Evolutionary conservation across 345 rosid genomes (phyloP).

Genomic region (Ailanthus altissimus): DNA sequence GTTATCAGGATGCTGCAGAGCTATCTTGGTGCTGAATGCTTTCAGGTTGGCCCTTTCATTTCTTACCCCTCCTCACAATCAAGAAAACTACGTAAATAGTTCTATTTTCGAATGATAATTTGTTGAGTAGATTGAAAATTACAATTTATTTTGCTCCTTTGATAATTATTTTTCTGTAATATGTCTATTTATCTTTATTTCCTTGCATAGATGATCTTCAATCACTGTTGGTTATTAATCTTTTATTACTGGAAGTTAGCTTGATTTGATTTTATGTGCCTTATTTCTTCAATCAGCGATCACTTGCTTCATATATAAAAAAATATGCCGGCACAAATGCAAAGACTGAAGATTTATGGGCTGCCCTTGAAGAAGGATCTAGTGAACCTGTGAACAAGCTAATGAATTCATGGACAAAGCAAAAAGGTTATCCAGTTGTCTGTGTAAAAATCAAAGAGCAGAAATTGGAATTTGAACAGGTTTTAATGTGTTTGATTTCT

Average conservation of each 20-base stretch:
- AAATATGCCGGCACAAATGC: conserved; percentile 42
- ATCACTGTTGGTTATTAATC: no score
- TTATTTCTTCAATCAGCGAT: conserved; percentile 28
- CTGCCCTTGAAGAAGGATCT: conserved; percentile 36
- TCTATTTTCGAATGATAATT: no score
- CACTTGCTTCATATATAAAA: conserved; percentile 38
- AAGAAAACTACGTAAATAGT: no score
- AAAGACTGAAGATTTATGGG: conserved; percentile 41
- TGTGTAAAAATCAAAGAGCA: conserved; percentile 30
- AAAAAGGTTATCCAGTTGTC: conserved; percentile 45
- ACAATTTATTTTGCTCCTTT: no score
- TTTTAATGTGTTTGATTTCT: background rate
- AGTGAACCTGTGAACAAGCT: conserved; percentile 29
- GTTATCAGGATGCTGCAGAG: conserved; percentile 44
- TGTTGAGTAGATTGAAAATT: no score
- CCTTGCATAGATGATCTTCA: no score
- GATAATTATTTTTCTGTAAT: no score
- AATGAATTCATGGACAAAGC: conserved; percentile 51
- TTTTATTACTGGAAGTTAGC: no score
- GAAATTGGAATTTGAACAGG: conserved; percentile 45
- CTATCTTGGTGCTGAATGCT: conserved; percentile 39
- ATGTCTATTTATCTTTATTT: no score
- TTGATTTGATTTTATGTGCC: no score
- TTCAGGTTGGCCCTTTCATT: conserved; percentile 33
- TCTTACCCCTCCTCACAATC: no score